Evolutionary conservation across 2,329 filamentous ascomycete genomes (phyloP).

Genomic region (Aspergillus quadricinctus): DNA sequence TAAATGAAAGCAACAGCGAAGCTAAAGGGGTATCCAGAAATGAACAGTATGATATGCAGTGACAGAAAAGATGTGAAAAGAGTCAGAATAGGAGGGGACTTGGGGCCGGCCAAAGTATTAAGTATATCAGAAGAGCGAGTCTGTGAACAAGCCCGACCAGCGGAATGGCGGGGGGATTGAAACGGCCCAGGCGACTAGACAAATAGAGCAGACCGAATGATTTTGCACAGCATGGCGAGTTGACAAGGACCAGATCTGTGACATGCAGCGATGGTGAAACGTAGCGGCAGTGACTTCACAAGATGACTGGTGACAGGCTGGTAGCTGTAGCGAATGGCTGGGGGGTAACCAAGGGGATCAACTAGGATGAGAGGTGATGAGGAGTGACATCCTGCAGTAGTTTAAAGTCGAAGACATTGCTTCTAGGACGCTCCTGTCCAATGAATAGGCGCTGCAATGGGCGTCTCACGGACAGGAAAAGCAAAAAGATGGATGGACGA

Average conservation of each 20-base stretch:
- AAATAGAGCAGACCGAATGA: slow-evolving; percentile 1
- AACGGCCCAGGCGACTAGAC: slow-evolving; percentile 8
- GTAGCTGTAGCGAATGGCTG: slow-evolving; percentile 4
- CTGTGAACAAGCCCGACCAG: not conserved
- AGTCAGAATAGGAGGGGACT: not conserved
- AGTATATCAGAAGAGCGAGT: slow-evolving; percentile 4
- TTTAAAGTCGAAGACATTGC: slow-evolving; percentile 2
- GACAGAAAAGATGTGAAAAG: not conserved
- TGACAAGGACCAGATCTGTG: slow-evolving; percentile 1
- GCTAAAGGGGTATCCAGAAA: slow-evolving; percentile 1
- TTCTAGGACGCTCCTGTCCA: slow-evolving; percentile 1
- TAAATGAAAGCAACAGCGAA: not conserved
- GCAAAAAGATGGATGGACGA: not conserved
- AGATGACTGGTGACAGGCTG: slow-evolving; percentile 3
- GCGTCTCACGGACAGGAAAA: not conserved
- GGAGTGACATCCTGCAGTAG: slow-evolving; percentile 18
- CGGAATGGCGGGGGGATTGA: slow-evolving; percentile 5
- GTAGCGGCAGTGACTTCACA: slow-evolving; percentile 2
- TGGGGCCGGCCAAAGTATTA: slow-evolving; percentile 2
- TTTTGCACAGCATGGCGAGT: not conserved
- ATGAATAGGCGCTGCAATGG: slow-evolving; percentile 1
- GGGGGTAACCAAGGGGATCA: not conserved
- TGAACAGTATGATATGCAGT: not conserved
- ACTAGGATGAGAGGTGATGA: slow-evolving; percentile 11
- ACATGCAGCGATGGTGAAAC: slow-evolving; percentile 17